These are phyloP conservation scores for Artemisia argyi DNA, from an alignment of 129 eudicot species.

Conservation along the genomic window DNA sequence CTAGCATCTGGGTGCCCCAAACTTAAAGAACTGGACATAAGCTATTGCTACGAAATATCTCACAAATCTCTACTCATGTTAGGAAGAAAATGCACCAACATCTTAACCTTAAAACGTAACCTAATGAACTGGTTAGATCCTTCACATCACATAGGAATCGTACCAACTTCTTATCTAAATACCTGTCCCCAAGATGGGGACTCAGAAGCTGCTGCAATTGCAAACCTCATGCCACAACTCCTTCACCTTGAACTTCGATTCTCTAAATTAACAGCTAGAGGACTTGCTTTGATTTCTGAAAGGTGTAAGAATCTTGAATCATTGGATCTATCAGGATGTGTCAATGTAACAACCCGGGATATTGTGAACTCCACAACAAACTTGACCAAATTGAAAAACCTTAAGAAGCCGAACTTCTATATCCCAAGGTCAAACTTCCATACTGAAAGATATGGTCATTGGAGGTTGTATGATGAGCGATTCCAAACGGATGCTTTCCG, in stretches of 20 bases:
- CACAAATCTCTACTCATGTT: slow-evolving; percentile 54
- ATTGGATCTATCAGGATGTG: slow-evolving; percentile 80
- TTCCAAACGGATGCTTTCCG: slow-evolving; percentile 91
- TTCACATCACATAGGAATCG: slow-evolving; percentile 71
- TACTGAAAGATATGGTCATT: slow-evolving; percentile 84
- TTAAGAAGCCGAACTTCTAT: slow-evolving; percentile 86
- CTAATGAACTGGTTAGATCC: slow-evolving; percentile 85
- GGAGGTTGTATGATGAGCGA: slow-evolving; percentile 89
- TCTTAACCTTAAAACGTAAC: slow-evolving; percentile 60
- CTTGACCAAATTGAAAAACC: slow-evolving; percentile 58
- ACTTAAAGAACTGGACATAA: slow-evolving; percentile 81
- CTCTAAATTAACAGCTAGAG: slow-evolving; percentile 69
- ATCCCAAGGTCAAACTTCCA: slow-evolving; percentile 80
- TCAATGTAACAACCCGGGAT: slow-evolving; percentile 78
- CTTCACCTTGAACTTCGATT: slow-evolving; percentile 75
- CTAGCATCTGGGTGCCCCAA: slow-evolving; percentile 71
- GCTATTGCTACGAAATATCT: slow-evolving; percentile 91
- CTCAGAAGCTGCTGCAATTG: slow-evolving; percentile 82
- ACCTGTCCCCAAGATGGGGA: slow-evolving; percentile 92
- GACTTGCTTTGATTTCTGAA: slow-evolving; percentile 65
- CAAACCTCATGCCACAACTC: slow-evolving; percentile 62
- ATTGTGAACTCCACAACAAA: slow-evolving; percentile 52
- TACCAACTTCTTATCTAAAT: slow-evolving; percentile 66
- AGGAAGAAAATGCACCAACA: slow-evolving; percentile 60
- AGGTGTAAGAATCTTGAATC: slow-evolving; percentile 68